Base-by-base conservation (phyloP, 805 yeast species). In the Lipomyces mesembrius region DNA sequence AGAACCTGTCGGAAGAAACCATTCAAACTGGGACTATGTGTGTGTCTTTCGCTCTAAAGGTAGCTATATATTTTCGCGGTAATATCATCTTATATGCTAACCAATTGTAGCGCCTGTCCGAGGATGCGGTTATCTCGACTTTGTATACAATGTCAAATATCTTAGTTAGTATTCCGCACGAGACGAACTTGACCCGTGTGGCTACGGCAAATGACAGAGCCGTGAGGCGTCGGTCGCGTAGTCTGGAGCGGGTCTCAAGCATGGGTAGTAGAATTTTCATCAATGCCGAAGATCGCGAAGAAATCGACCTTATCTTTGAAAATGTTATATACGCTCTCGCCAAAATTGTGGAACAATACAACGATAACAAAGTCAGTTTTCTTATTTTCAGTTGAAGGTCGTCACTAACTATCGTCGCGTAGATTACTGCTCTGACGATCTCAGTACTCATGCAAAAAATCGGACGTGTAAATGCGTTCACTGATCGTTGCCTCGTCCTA, bases 371-470 rank as follows among this genome's bases (percentile, higher is more conserved):
- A 32, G 55, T 52, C 27, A 52, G 25, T 52, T 22, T 22, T 29
- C 20, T 20, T 3, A 12, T 32, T 34, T 25, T 12, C 27, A 12
- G 46, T 12, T 7, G 59, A 20, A 56, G 9, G 3, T n/a, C 8
- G 12, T 56, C 34, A 32, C 59, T 22, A 27, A 86, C 64, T 84
- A 90, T 20, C 11, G 12, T 29, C 12, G n/a, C 55, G 3, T 52
- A 52, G 55, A 89, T 94, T 37, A 85, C 90, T 20, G 87, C 90
- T 2, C 82, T 95, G 70, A 88, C 96, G 0, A 87, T 91, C 14
- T 88, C 97, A 0, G 87, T 95, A 51, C 81, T 95, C 64, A 86
- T 91, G 14, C 98, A 93, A 75, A 93, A 92, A 74, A 80, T 88
- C 4, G 81, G 76, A 61, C 77, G 77, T 7, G 79, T 81, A 17